Evolutionary conservation across 2,329 filamentous ascomycete genomes (phyloP), one percentile per base, ranked within the genome.

Genomic region (Fusarium oligoseptatum): DNA sequence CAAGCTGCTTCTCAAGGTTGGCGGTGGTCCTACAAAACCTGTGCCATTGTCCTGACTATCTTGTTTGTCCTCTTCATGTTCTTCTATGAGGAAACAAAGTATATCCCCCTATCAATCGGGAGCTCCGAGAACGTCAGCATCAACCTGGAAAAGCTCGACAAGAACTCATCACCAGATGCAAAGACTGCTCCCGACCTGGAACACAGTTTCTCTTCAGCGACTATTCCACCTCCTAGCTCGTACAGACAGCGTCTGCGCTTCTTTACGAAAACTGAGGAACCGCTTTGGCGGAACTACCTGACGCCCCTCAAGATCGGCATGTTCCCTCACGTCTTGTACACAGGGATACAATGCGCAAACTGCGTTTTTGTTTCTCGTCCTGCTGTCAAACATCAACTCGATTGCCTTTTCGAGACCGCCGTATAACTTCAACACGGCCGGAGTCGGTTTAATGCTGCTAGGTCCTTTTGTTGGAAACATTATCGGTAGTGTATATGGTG

Each of bases 301-400:
- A 39, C 66, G 14, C 71, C 34, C 7, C 71, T 34, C 43, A 58
- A 58, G 36, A 34, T 48, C 6, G 34, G 60, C 36, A 17, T 56
- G 2, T 83, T 84, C n/a, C 83, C 83, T 1, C 80, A 82, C 1
- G 80, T 84, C 15, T 52, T 82, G 10, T 84, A 81, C 66, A 79
- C 80, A 15, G 60, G 17, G 14, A 37, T 50, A 2, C 29, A 83
- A 52, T 83, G 34, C 24, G 52, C 52, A 34, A 56, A 56, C 41
- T 36, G 32, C 8, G 32, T 56, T 9, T 9, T 6, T 29, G 6
- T 66, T 66, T n/a, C 56, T 66, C 29, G 56, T 66, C 34, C 36
- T 66, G 32, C 55, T 66, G 3, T 52, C 55, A 6, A 80, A 72
- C 10, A 78, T 82, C 1, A 72, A 80, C 12, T 77, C 83, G 1